Base-by-base conservation (phyloP, 164 flowering plant genomes). In the Piper longum region DNA sequence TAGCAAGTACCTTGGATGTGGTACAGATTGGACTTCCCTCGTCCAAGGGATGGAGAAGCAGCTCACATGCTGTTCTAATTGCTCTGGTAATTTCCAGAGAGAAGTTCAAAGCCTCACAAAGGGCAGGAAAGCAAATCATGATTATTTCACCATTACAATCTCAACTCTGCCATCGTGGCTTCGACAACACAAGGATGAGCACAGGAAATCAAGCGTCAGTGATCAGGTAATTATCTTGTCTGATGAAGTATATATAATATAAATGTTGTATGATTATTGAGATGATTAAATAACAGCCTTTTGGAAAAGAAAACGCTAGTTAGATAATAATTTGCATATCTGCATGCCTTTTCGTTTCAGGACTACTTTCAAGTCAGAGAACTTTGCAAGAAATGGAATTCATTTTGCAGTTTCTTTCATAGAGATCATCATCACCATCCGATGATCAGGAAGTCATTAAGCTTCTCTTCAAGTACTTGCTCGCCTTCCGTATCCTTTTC, bases 111-210 rank as follows among this genome's bases (percentile, higher is more conserved):
- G 68, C 70, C 45, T 78, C 58, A 71, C 65, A 73, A 73, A 67
- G 52, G 74, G 67, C 56, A 51, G 64, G 54, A 60, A 67, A 17
- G 13, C 59, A 76, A 48, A 72, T 56, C 78, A 73, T 66, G 79
- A 78, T 26, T 2, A 26, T 39, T 72, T 78, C 62, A 43, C 77
- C 41, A 60, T 65, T 52, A 61, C 66, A 18, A 39, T 76, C 71
- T 80, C 93, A 69, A 79, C 66, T 75, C 75, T 89, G 18, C 98
- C 98, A 57, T 71, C 86, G 70, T 92, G 98, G 98, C 96, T 92
- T 16, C 88, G 84, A 76, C 81, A 83, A 64, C 84, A 74, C 78
- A 86, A 78, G 71, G 77, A 82, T 56, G 85, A 89, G 74, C 78
- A 66, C 66, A 78, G 65, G 65, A 76, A 62, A 70, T 63, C 64